Base-by-base conservation (phyloP, 495 filamentous ascomycete genomes). In the Neurospora sp. region DNA sequence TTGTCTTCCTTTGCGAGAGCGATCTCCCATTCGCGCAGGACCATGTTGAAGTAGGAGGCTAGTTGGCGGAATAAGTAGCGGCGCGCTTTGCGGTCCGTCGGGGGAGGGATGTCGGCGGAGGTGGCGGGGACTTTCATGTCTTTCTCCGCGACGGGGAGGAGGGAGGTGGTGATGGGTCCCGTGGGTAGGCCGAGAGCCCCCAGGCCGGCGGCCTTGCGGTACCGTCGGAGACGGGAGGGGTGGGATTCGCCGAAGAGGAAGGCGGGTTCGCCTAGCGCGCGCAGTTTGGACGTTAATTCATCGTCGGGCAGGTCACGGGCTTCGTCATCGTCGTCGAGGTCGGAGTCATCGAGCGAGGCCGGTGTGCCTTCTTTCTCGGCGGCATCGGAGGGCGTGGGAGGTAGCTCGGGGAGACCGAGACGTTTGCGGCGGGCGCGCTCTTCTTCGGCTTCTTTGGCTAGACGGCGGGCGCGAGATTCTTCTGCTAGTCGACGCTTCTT, bases 21-120 rank as follows among this genome's bases (percentile, higher is more conserved):
- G 38, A 82, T 71, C 75, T 92, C 90, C 96, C 96, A 99, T 81
- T 97, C 96, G 40, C 84, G 86, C 46, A 99, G 85, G 23, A 99
- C 89, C 90, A 99, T 92, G 74, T 91, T 92, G 85, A 99, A 98
- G 81, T 97, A 99, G 16, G 91, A 93, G 6, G 91, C 91, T 72
- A 99, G 86, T 82, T 99, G 96, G 1, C 94, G 88, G 86, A 91
- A 94, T 42, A 99, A 83, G 79, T 89, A 91, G 27, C 85, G 80
- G 12, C 88, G 88, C 0, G 81, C 88, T 16, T 86, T 86, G 78
- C 82, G 76, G 79, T 90, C 90, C 4, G 83, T 81, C 39, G 48
- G 35, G 5, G 89, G 78, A 8, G 89, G 93, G 59, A 91, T 79
- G n/a, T 82, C 88, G 41, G 82, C 79, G 4, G 90, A 83, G 23